Conservation (phyloP, 2,329 filamentous ascomycete genomes). For the Alternaria burnsii region DNA sequence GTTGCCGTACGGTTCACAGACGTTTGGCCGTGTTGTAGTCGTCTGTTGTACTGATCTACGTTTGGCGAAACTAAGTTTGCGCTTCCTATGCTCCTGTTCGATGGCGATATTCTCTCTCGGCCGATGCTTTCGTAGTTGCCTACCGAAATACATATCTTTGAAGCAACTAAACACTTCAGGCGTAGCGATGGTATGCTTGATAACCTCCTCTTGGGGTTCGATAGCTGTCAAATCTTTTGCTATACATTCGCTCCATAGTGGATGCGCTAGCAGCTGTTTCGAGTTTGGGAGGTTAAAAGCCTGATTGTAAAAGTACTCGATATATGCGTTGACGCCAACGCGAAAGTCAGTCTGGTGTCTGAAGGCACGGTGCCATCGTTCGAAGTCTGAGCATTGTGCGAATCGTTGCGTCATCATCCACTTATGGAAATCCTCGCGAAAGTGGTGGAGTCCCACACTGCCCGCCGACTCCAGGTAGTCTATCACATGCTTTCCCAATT, state of each 20-base stretch:
- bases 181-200: conserved; percentile 70
- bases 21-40: background rate
- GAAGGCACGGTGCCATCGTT: conserved; percentile 62
- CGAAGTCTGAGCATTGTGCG: conserved; percentile 52
- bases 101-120: conserved; percentile 19
- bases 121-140: conserved; percentile 54
- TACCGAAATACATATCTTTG: conserved; percentile 66
- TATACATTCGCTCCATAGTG: conserved; percentile 63
- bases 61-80: conserved; percentile 26
- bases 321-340: conserved; percentile 65
- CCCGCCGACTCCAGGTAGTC: conserved; percentile 63
- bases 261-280: conserved; percentile 47
- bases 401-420: conserved; percentile 69
- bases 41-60: background rate
- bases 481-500: conserved; percentile 75
- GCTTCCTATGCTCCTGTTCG: conserved; percentile 22
- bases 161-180: conserved; percentile 73
- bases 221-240: conserved; percentile 13
- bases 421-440: conserved; percentile 63
- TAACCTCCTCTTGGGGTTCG: conserved; percentile 26
- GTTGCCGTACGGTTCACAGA: conserved; percentile 13
- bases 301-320: conserved; percentile 73
- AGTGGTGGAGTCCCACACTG: conserved; percentile 61
- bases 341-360: conserved; percentile 67
- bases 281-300: conserved; percentile 59